These are phyloP conservation scores for Ceratocystis destructans DNA, from an alignment of 2,329 filamentous ascomycete genomes.

Conservation along the genomic window DNA sequence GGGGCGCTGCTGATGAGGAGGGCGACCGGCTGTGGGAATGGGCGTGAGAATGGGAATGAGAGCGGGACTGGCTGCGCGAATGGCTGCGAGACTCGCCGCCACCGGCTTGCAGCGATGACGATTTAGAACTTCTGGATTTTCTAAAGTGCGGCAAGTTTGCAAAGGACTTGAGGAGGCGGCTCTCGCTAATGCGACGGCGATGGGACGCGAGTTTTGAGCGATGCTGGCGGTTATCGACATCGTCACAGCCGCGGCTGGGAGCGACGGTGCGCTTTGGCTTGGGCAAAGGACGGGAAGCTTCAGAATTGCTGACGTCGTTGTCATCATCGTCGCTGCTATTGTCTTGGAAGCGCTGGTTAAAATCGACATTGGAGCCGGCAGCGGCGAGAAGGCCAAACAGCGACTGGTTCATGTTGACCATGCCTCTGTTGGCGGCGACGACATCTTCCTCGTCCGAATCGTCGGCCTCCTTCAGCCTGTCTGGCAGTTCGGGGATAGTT, in stretches of 20 bases:
- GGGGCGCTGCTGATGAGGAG: not conserved
- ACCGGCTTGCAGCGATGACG: not conserved
- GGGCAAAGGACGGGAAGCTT: conserved; percentile 22
- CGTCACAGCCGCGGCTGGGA: not conserved
- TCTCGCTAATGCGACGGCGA: conserved; percentile 38
- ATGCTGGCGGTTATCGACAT: not conserved
- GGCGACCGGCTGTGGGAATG: not conserved
- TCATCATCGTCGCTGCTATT: conserved; percentile 74
- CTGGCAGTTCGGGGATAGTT: not conserved
- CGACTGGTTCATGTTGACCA: conserved; percentile 77
- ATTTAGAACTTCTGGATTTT: conserved; percentile 27
- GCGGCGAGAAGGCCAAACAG: conserved; percentile 87
- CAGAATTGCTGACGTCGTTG: conserved; percentile 25
- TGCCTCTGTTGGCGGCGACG: conserved; percentile 30
- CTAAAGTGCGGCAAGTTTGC: conserved; percentile 41
- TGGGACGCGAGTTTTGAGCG: not conserved
- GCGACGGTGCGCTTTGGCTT: conserved; percentile 30
- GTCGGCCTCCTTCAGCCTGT: conserved; percentile 23
- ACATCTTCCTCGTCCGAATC: conserved; percentile 38
- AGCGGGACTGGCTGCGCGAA: not conserved
- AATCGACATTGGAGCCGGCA: conserved; percentile 69
- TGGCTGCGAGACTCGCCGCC: not conserved
- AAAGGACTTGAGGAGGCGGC: conserved; percentile 52
- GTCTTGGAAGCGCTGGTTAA: conserved; percentile 65
- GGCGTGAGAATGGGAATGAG: not conserved